Evolutionary conservation across 2,329 filamentous ascomycete genomes (phyloP), one percentile per base, ranked within the genome.

Genomic region (Colletotrichum lentis): DNA sequence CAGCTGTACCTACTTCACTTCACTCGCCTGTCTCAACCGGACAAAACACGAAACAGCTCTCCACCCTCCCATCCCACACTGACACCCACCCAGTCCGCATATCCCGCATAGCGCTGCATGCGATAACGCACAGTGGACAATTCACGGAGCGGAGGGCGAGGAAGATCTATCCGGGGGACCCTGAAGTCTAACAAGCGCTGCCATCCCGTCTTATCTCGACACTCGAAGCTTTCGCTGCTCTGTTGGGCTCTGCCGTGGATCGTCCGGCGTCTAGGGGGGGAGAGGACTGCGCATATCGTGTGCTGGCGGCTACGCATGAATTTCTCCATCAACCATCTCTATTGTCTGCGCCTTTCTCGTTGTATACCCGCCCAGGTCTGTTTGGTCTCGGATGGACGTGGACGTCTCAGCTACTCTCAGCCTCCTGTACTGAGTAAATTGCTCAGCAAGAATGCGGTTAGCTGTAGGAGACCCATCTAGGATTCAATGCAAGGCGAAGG

Each of bases 181-280:
- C 66, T 69, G 66, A 65, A 66, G 66, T 62, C 65, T 61, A 44
- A 52, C 62, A 65, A 52, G 66, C 55, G 66, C 66, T 69, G 66
- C 66, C 66, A 69, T 69, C 66, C 66, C 66, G 62, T 69, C 66
- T 69, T 69, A 60, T 69, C 62, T 69, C 56, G 66, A 65, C 62
- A 65, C 37, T 56, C 55, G 50, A 69, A 57, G 62, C 62, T 66
- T 61, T 61, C 50, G 44, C 49, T 44, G 66, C 61, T 69, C 65
- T 41, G 62, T 35, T 49, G 50, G 35, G 20, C 22, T 60, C 41
- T 57, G 18, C 55, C 46, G 16, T 54, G 43, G 44, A 31, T 56
- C 55, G 39, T 20, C 65, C 50, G 41, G 20, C 62, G 39, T 20
- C 65, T 55, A 47, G 20, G 20, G 24, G 24, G n/a, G 16, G 11